phyloP scores from a whole-genome alignment of 1,139 yeast species.

The Pichia terricola region DNA sequence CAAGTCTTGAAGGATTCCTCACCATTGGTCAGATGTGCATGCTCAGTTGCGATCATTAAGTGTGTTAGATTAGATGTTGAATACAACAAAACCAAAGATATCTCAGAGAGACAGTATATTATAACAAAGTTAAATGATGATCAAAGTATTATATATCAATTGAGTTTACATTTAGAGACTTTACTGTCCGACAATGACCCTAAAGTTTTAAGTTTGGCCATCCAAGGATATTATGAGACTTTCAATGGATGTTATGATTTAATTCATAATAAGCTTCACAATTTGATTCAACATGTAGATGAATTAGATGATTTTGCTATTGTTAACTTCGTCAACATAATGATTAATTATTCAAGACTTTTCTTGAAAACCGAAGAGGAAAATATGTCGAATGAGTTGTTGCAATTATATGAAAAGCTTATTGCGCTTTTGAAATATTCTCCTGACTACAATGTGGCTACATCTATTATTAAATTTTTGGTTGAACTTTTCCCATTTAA shows the following conservation, averaged over 20 bases:
- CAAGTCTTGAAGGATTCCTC: slow-evolving; percentile 64
- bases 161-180: slow-evolving; percentile 40
- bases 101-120: slow-evolving; percentile 14
- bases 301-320: slow-evolving; percentile 78
- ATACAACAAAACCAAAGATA: slow-evolving; percentile 24
- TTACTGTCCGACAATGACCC: slow-evolving; percentile 57
- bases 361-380: slow-evolving; percentile 35
- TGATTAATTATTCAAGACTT: slow-evolving; percentile 56
- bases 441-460: slow-evolving; percentile 14
- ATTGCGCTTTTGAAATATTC: slow-evolving; percentile 12
- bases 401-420: slow-evolving; percentile 6
- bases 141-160: slow-evolving; percentile 26
- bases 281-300: slow-evolving; percentile 44
- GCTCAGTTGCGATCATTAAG: slow-evolving; percentile 70
- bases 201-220: slow-evolving; percentile 61
- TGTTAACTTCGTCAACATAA: slow-evolving; percentile 45
- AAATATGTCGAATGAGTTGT: slow-evolving; percentile 12
- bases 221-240: slow-evolving; percentile 46
- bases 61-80: slow-evolving; percentile 36
- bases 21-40: slow-evolving; percentile 68
- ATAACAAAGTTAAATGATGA: slow-evolving; percentile 31
- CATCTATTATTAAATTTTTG: slow-evolving; percentile 16
- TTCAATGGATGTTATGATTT: slow-evolving; percentile 52
- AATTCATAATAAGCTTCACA: slow-evolving; percentile 63
- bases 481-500: slow-evolving; percentile 12